These are phyloP conservation scores for Ehretia macrophylla DNA, from an alignment of 257 asterid genomes.

Conservation along the genomic window DNA sequence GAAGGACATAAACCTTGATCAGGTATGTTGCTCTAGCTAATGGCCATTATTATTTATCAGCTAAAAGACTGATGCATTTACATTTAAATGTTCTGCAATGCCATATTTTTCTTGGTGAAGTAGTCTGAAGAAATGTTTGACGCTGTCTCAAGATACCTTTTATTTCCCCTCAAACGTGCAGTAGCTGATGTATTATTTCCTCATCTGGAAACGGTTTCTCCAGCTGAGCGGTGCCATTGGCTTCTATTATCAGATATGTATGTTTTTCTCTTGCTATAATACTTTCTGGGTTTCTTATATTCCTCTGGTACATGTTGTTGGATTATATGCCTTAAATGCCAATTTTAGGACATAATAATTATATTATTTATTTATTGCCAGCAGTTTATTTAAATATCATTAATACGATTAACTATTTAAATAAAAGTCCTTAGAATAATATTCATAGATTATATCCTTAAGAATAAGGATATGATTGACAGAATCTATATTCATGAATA, in stretches of 20 bases:
- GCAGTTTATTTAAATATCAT: no score
- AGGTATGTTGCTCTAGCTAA: conserved; percentile 41
- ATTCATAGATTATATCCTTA: no score
- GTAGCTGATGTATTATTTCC: conserved; percentile 92
- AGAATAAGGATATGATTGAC: no score
- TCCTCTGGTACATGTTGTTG: no score
- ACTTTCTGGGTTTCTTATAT: no score
- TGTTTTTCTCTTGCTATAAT: conserved; percentile 16
- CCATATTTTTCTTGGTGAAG: conserved; percentile 12
- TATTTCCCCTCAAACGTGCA: conserved; percentile 92
- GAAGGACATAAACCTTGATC: conserved; percentile 62
- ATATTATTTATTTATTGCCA: no score
- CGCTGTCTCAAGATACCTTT: conserved; percentile 90
- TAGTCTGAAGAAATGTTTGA: conserved; percentile 95
- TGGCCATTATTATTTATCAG: neutral
- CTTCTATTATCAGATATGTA: conserved; percentile 86
- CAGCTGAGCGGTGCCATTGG: conserved; percentile 91
- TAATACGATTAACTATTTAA: no score
- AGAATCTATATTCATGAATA: no score
- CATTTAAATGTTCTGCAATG: neutral
- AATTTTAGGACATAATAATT: no score
- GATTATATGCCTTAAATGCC: no score
- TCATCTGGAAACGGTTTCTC: conserved; percentile 71
- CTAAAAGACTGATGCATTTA: neutral
- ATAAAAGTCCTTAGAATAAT: no score